phyloP scores from a whole-genome alignment of 805 yeast species.

The Schwanniomyces vanrijiae region DNA sequence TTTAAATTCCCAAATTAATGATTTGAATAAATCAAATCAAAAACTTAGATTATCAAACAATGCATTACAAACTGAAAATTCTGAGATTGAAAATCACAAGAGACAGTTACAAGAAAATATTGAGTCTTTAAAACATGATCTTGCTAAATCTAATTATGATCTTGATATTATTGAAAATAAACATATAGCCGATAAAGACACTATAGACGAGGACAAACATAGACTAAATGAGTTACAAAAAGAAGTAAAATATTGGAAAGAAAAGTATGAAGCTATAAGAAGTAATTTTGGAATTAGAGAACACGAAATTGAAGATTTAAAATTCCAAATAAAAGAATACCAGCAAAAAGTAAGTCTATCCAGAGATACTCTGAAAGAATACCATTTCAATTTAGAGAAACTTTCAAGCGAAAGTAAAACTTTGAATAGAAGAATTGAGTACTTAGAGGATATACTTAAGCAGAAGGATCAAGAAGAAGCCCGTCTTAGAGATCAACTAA shows the following conservation, averaged over 20 bases:
- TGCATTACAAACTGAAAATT: conserved; percentile 3
- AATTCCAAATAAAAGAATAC: conserved; percentile 13
- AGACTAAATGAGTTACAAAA: conserved; percentile 15
- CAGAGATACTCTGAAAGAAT: conserved; percentile 11
- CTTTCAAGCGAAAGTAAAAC: conserved; percentile 11
- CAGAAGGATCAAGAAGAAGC: conserved; percentile 23
- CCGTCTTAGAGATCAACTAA: conserved; percentile 20
- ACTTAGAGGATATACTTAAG: conserved; percentile 17
- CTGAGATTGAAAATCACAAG: not conserved
- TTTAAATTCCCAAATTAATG: conserved; percentile 6
- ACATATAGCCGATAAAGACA: not conserved
- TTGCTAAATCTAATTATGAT: not conserved
- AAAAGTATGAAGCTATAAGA: conserved; percentile 9
- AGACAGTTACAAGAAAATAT: not conserved
- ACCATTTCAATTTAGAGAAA: conserved; percentile 12
- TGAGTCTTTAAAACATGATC: conserved; percentile 3
- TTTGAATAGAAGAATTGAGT: conserved; percentile 15
- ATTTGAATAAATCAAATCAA: conserved; percentile 18
- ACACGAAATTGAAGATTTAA: conserved; percentile 10
- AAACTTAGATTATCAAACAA: conserved; percentile 13
- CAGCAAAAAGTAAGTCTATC: conserved; percentile 8
- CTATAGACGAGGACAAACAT: conserved; percentile 3
- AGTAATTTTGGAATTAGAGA: not conserved
- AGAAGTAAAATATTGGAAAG: conserved; percentile 12
- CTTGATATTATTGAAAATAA: conserved; percentile 13